A percentile compares a stretch with the other conserved stretches of the same genome.
Conservation (phyloP, 225 moss, liverwort and hornwort species). For the Bryum argenteum region DNA sequence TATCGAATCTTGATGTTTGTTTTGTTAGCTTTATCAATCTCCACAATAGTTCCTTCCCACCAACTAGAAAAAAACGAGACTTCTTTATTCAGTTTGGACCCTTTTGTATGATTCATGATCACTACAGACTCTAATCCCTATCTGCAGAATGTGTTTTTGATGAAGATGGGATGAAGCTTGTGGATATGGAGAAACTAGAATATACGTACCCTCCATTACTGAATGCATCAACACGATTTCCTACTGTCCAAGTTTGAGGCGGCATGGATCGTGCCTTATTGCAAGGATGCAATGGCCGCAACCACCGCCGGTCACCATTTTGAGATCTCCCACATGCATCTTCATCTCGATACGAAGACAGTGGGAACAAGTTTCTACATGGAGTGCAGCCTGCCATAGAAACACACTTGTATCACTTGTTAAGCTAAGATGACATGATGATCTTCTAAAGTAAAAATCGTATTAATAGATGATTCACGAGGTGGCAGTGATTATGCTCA, state of each 20-base stretch:
- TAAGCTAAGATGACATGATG: no score
- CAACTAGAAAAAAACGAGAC: constrained; percentile 40
- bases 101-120: neutral
- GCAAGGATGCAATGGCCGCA: constrained; percentile 35
- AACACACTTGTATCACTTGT: neutral
- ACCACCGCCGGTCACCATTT: constrained; percentile 20
- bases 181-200: neutral
- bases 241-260: constrained; percentile 29
- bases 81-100: neutral
- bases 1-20: constrained; percentile 62
- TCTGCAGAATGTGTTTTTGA: no score
- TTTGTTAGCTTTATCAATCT: constrained; percentile 49
- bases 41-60: constrained; percentile 67
- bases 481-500: no score
- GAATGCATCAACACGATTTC: constrained; percentile 38
- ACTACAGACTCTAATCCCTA: neutral
- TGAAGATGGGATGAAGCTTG: no score
- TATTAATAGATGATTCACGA: no score
- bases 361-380: constrained; percentile 28
- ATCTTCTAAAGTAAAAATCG: no score
- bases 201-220: constrained; percentile 30
- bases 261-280: constrained; percentile 14
- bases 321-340: neutral
- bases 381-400: constrained; percentile 27
- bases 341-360: constrained; percentile 31